These are phyloP conservation scores for Chrysoporthe deuterocubensis DNA, from an alignment of 2,329 filamentous ascomycete species.

Conservation along the genomic window DNA sequence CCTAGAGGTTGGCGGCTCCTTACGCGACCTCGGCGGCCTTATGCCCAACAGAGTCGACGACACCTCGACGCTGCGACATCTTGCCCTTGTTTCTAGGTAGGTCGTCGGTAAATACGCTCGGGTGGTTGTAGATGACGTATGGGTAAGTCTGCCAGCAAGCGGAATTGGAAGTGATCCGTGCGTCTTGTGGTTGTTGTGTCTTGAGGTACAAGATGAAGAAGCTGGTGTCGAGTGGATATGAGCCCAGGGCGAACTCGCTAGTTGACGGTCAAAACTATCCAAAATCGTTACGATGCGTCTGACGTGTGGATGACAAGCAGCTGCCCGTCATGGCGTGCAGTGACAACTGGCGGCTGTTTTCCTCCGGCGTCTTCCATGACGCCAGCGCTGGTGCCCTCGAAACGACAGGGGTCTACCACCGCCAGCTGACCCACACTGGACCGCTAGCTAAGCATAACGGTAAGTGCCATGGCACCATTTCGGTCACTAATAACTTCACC, in stretches of 20 bases:
- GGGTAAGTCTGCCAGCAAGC: background rate
- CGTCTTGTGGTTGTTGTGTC: background rate
- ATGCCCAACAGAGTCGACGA: slow-evolving; percentile 45
- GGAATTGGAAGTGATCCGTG: background rate
- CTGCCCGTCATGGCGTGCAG: slow-evolving; percentile 1
- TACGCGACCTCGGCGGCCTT: slow-evolving; percentile 58
- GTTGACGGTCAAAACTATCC: background rate
- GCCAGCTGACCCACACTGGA: too few relatives aligned
- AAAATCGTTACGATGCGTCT: background rate
- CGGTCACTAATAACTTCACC: too few relatives aligned
- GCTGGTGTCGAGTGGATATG: too few relatives aligned
- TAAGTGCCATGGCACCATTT: too few relatives aligned
- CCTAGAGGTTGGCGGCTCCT: slow-evolving; percentile 18
- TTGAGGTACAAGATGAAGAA: background rate
- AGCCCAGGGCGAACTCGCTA: too few relatives aligned
- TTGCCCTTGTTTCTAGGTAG: background rate
- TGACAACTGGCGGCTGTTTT: background rate
- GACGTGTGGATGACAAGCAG: background rate
- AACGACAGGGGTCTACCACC: too few relatives aligned
- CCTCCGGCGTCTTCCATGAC: background rate
- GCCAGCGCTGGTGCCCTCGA: too few relatives aligned
- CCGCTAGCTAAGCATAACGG: too few relatives aligned
- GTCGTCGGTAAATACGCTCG: background rate
- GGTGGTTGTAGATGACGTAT: background rate
- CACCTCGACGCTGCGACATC: slow-evolving; percentile 28